phyloP scores from a whole-genome alignment of 2,329 filamentous ascomycete genomes.

The Ophiostoma himal-ulmi region DNA sequence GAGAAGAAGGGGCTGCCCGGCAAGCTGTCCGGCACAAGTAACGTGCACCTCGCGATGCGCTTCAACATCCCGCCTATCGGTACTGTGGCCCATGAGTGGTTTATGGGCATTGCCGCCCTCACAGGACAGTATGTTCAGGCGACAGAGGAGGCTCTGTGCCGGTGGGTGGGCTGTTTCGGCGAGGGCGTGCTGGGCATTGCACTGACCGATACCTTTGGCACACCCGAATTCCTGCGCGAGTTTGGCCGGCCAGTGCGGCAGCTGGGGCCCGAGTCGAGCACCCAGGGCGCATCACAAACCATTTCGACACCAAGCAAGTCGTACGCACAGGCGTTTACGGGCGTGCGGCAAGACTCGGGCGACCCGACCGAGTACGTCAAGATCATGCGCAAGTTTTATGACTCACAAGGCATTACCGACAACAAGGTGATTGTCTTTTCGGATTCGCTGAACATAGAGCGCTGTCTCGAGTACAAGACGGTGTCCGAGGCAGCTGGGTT shows the following conservation, averaged over 20 bases:
- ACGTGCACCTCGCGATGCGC: conserved; percentile 94
- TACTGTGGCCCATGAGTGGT: conserved; percentile 94
- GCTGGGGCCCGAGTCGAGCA: conserved; percentile 33
- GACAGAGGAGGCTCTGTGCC: conserved; percentile 74
- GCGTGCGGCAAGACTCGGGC: conserved; percentile 85
- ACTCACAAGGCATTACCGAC: conserved; percentile 64
- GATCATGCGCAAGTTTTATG: conserved; percentile 75
- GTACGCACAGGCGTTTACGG: conserved; percentile 76
- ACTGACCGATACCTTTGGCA: conserved; percentile 94
- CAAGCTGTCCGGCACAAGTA: conserved; percentile 81
- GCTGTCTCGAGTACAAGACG: conserved; percentile 83
- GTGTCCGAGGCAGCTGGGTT: conserved; percentile 76
- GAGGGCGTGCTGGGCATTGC: conserved; percentile 78
- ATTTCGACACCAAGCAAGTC: conserved; percentile 40
- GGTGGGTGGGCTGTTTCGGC: conserved; percentile 91
- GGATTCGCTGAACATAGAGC: conserved; percentile 86
- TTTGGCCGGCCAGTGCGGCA: conserved; percentile 62
- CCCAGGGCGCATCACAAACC: neutral
- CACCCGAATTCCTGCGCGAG: conserved; percentile 75
- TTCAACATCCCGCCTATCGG: conserved; percentile 79
- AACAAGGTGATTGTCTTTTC: conserved; percentile 93
- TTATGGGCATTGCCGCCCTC: conserved; percentile 95
- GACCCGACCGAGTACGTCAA: conserved; percentile 76
- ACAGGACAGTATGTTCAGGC: conserved; percentile 77
- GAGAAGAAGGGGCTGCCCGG: conserved; percentile 60